phyloP scores from a whole-genome alignment of 768 basidiomycete genomes.

The Lyophyllum semitale region DNA sequence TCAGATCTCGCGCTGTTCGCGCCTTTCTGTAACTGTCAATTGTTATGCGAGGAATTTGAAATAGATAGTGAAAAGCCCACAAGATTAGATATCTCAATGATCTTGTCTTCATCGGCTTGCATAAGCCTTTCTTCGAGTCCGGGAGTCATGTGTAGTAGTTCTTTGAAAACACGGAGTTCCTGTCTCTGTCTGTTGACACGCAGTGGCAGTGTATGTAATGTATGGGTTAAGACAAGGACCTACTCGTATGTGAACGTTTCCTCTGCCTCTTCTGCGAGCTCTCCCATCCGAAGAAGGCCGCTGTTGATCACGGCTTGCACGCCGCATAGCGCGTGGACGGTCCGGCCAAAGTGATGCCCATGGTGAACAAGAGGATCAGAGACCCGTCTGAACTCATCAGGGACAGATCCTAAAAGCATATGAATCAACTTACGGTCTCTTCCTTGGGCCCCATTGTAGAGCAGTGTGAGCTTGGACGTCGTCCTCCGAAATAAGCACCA shows the following conservation, averaged over 20 bases:
- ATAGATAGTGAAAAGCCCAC: background rate
- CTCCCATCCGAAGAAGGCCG: background rate
- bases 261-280: background rate
- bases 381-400: too few relatives aligned
- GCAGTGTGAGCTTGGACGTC: too few relatives aligned
- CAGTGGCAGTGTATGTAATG: background rate
- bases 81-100: background rate
- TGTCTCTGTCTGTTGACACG: background rate
- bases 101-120: background rate
- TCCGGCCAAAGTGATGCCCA: slow-evolving; percentile 6
- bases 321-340: slow-evolving; percentile 2
- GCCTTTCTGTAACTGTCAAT: background rate
- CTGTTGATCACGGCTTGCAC: background rate
- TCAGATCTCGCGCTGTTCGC: background rate
- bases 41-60: background rate
- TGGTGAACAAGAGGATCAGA: slow-evolving; percentile 2
- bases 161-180: background rate
- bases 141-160: background rate
- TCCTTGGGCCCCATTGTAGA: too few relatives aligned
- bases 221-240: background rate
- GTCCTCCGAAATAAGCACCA: too few relatives aligned
- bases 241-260: background rate
- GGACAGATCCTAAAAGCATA: too few relatives aligned
- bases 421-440: too few relatives aligned
- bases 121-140: background rate